Percentiles rank a stretch among this genome's conserved stretches.
Conservation (phyloP, 352 stramenopile species). For the Nothophytophthora sp. region DNA sequence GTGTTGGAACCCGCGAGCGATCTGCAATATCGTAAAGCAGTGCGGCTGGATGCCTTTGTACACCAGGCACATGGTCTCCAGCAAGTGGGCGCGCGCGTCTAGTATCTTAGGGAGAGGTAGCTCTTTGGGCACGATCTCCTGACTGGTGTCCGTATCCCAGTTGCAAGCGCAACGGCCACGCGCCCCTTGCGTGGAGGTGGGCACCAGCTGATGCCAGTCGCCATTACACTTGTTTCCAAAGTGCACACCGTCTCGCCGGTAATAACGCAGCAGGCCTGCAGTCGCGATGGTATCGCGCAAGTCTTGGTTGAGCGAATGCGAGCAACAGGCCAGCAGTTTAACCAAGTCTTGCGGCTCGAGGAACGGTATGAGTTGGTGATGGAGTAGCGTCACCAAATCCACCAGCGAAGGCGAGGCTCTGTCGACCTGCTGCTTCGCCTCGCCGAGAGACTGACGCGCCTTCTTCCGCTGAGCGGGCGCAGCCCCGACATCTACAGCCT, state of each 20-base stretch:
- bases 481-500: too few relatives aligned
- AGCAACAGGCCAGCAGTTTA: neutral
- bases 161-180: neutral
- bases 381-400: constrained; percentile 4
- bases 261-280: neutral
- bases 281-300: constrained; percentile 1
- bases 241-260: neutral
- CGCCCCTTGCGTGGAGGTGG: neutral
- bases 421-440: too few relatives aligned
- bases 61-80: constrained; percentile 7
- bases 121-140: neutral
- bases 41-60: constrained; percentile 2
- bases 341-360: neutral
- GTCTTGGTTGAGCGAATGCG: constrained; percentile 1
- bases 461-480: too few relatives aligned
- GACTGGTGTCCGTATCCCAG: neutral
- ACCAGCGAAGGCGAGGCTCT: too few relatives aligned
- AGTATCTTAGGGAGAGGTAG: constrained; percentile 1
- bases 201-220: constrained; percentile 8
- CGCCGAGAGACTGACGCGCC: too few relatives aligned
- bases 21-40: constrained; percentile 5
- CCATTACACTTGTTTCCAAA: constrained; percentile 6
- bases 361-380: constrained; percentile 3
- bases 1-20: neutral
- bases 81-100: constrained; percentile 1